Percentiles rank a stretch among this genome's conserved stretches.
Evolutionary conservation across 768 basidiomycete species (phyloP).

Genomic region (Sarcodon sp.): DNA sequence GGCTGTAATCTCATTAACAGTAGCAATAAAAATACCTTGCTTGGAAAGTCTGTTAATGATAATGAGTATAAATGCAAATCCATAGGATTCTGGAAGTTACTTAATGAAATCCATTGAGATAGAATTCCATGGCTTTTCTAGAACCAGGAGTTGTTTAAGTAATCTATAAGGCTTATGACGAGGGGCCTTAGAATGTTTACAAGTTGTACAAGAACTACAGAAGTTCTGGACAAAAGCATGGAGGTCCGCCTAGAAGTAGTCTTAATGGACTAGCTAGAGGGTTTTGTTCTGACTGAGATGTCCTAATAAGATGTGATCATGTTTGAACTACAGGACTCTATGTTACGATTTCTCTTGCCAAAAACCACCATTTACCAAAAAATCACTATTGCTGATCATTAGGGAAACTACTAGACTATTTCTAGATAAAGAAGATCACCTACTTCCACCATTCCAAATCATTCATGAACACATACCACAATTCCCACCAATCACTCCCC

Average conservation of each 20-base stretch:
- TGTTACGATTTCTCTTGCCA: too few relatives aligned
- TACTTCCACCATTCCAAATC: too few relatives aligned
- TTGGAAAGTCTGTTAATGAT: constrained; percentile 10
- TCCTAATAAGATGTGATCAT: constrained; percentile 4
- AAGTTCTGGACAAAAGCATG: constrained; percentile 12
- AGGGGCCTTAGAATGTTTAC: constrained; percentile 10
- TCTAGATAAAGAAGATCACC: too few relatives aligned
- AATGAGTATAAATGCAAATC: constrained; percentile 9
- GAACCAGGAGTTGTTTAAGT: constrained; percentile 1
- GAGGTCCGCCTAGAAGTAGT: constrained; percentile 16
- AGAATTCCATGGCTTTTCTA: constrained; percentile 13
- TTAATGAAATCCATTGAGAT: constrained; percentile 13
- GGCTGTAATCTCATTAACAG: constrained; percentile 2
- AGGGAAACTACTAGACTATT: too few relatives aligned
- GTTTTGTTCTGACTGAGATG: constrained; percentile 7
- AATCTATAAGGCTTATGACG: constrained; percentile 11
- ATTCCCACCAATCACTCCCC: too few relatives aligned
- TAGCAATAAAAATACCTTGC: constrained; percentile 15
- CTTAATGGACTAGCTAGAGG: constrained; percentile 6
- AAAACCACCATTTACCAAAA: too few relatives aligned
- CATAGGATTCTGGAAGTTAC: constrained; percentile 9
- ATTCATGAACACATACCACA: too few relatives aligned
- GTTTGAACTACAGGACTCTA: constrained; percentile 8
- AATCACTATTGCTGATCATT: too few relatives aligned
- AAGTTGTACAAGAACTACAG: constrained; percentile 12